A percentile compares a stretch with the other conserved stretches of the same genome.
phyloP scores from a whole-genome alignment of 768 basidiomycete genomes.

The Leccinum rimulosum region DNA sequence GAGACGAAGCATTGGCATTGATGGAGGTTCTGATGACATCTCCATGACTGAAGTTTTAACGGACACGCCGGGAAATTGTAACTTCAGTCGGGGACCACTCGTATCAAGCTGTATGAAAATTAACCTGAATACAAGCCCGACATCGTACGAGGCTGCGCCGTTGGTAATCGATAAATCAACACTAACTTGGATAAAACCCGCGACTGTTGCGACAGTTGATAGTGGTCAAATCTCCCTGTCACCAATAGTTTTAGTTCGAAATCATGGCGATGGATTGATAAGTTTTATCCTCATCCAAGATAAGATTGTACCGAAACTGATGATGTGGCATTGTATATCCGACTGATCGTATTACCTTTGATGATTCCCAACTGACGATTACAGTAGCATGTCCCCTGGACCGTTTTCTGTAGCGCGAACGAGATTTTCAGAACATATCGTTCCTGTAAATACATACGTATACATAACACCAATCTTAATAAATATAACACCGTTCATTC shows the following conservation, averaged over 20 bases:
- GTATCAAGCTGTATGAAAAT: not conserved
- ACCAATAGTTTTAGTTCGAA: not conserved
- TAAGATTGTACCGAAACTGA: not conserved
- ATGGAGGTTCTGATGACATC: no score
- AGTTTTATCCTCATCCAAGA: not conserved
- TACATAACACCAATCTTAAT: not conserved
- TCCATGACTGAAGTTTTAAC: no score
- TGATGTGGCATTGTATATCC: not conserved
- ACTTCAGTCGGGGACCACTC: not conserved
- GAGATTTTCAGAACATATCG: not conserved
- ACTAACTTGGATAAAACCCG: not conserved
- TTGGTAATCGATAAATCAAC: not conserved
- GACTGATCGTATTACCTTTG: not conserved
- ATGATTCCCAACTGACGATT: not conserved
- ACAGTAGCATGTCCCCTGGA: not conserved
- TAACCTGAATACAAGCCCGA: not conserved
- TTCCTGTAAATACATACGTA: not conserved
- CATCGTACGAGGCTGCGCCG: not conserved
- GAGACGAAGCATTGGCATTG: not conserved
- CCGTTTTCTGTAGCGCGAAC: not conserved
- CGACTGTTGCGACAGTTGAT: not conserved
- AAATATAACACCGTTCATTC: not conserved
- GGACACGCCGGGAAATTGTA: not conserved
- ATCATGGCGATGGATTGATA: no score
- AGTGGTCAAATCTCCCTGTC: no score